These are phyloP conservation scores for Gastrodia elata DNA, from an alignment of 106 monocot genomes.

Conservation along the genomic window DNA sequence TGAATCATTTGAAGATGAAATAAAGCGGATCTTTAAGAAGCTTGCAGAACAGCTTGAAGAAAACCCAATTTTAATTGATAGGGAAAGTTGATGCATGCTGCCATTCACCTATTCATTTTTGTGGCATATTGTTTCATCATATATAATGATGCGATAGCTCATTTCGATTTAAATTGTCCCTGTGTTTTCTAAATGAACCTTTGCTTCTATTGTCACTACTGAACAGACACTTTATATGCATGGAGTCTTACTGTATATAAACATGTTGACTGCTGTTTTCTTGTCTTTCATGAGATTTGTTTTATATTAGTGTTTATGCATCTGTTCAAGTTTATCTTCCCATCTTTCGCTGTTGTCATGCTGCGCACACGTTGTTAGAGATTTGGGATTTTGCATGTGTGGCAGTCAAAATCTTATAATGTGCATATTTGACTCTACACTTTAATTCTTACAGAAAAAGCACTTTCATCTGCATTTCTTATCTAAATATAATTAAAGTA, in stretches of 20 bases:
- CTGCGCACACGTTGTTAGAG: too few relatives aligned
- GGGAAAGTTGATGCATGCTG: constrained; percentile 22
- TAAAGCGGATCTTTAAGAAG: constrained; percentile 24
- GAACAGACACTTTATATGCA: background rate
- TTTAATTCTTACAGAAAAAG: too few relatives aligned
- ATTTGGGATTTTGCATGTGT: too few relatives aligned
- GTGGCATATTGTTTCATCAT: background rate
- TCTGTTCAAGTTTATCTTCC: too few relatives aligned
- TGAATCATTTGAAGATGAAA: constrained; percentile 20
- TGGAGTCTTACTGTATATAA: background rate
- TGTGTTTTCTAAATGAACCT: background rate
- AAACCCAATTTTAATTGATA: constrained; percentile 29
- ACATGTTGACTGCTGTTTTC: too few relatives aligned
- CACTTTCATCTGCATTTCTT: too few relatives aligned
- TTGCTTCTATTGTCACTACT: background rate
- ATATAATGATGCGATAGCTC: background rate
- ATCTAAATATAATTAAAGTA: too few relatives aligned
- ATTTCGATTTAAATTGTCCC: background rate
- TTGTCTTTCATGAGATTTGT: too few relatives aligned
- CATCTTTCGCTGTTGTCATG: too few relatives aligned
- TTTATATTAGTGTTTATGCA: too few relatives aligned
- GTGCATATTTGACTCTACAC: too few relatives aligned
- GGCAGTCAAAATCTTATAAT: too few relatives aligned
- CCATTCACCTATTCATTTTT: background rate
- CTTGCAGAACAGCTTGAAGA: constrained; percentile 35